A percentile compares a stretch with the other conserved stretches of the same genome.
Conservation (phyloP, 1,139 yeast species). For the Yamadazyma membranifaciens region DNA sequence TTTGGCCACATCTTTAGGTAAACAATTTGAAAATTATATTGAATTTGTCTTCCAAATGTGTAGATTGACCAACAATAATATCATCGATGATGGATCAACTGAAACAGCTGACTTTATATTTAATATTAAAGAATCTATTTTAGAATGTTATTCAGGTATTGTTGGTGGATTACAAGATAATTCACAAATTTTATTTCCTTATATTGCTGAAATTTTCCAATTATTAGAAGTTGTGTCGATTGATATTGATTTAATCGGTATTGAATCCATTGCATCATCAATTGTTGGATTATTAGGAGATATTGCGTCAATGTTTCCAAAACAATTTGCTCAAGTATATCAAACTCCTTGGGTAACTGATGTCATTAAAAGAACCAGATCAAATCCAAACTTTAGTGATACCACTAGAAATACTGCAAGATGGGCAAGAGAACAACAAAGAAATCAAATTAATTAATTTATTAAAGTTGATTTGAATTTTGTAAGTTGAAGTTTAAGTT, state of each 20-base stretch:
- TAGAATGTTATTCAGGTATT: constrained; percentile 94
- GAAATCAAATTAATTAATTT: constrained; percentile 16
- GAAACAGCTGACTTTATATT: constrained; percentile 79
- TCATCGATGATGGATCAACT: constrained; percentile 56
- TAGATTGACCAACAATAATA: constrained; percentile 47
- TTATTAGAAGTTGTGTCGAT: constrained; percentile 60
- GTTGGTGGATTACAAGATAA: constrained; percentile 78
- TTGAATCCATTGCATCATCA: constrained; percentile 69
- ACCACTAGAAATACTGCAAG: constrained; percentile 85
- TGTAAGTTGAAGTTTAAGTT: constrained; percentile 4
- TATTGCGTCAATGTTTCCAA: constrained; percentile 83
- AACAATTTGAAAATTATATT: constrained; percentile 70
- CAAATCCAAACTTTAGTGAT: constrained; percentile 57
- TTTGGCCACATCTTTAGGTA: constrained; percentile 85
- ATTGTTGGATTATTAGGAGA: constrained; percentile 92
- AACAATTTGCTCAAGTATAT: constrained; percentile 66
- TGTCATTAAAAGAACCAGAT: constrained; percentile 71
- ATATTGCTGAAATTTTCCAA: constrained; percentile 66
- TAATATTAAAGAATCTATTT: constrained; percentile 75
- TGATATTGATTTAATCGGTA: constrained; percentile 58
- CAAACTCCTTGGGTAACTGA: constrained; percentile 75
- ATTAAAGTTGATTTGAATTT: constrained; percentile 2
- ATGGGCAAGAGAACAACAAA: constrained; percentile 94
- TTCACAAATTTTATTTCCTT: constrained; percentile 67
- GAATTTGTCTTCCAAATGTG: constrained; percentile 76